Conservation (phyloP, 495 filamentous ascomycete species). For the Podospora comata region DNA sequence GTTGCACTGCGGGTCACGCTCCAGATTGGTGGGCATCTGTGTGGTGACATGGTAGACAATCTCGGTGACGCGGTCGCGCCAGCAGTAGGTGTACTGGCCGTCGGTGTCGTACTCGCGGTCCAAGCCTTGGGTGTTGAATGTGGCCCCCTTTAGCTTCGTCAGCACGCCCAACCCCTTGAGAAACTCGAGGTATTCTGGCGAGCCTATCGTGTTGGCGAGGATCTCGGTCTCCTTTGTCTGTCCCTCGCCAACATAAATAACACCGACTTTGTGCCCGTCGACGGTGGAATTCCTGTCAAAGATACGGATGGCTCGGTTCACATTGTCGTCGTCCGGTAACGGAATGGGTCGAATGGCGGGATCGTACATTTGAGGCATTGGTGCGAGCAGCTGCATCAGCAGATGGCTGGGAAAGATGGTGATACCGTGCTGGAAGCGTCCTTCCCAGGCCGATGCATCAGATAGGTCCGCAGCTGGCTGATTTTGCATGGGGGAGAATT, state of each 20-base stretch:
- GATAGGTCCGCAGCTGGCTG: constrained; percentile 58
- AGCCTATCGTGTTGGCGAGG: constrained; percentile 76
- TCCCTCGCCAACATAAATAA: constrained; percentile 84
- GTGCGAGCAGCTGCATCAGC: constrained; percentile 73
- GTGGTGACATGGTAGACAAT: constrained; percentile 94
- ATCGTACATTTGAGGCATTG: constrained; percentile 59
- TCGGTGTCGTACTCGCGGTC: constrained; percentile 71
- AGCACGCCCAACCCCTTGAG: constrained; percentile 75
- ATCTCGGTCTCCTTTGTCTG: constrained; percentile 81
- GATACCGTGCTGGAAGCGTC: constrained; percentile 41
- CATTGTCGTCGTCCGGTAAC: constrained; percentile 76
- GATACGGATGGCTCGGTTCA: constrained; percentile 67
- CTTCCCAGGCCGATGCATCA: constrained; percentile 38
- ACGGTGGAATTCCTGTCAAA: constrained; percentile 90
- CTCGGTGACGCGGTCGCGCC: constrained; percentile 91
- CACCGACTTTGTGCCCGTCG: constrained; percentile 91
- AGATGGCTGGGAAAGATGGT: constrained; percentile 77
- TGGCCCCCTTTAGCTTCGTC: constrained; percentile 71
- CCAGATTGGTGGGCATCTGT: constrained; percentile 88
- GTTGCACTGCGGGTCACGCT: constrained; percentile 68
- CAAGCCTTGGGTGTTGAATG: constrained; percentile 92
- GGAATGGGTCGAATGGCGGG: constrained; percentile 65
- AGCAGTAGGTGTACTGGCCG: constrained; percentile 82
- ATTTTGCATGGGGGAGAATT: constrained; percentile 62
- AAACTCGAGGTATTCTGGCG: constrained; percentile 80